phyloP scores from a whole-genome alignment of 2,329 filamentous ascomycete genomes.

The Trichophyton schoenleinii region DNA sequence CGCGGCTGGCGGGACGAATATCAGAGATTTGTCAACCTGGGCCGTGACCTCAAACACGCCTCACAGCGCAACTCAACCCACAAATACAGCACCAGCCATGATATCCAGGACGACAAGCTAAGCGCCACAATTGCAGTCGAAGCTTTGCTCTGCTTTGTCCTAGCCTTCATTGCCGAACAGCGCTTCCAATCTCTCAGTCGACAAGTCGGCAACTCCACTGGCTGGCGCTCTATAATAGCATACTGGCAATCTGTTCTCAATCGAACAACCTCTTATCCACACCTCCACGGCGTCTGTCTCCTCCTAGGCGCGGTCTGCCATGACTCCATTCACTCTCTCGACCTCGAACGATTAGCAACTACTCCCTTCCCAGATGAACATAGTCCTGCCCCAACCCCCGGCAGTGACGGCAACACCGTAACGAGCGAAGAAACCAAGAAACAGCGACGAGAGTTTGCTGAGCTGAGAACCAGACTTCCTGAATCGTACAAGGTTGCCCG shows the following conservation, averaged over 20 bases:
- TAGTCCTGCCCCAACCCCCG: slow-evolving; percentile 28
- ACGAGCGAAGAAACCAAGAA: slow-evolving; percentile 27
- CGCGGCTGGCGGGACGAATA: slow-evolving; percentile 34
- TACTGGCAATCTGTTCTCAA: slow-evolving; percentile 36
- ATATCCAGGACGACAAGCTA: slow-evolving; percentile 23
- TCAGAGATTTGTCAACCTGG: slow-evolving; percentile 31
- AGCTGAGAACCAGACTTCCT: slow-evolving; percentile 29
- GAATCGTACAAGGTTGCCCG: slow-evolving; percentile 32
- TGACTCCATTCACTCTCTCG: slow-evolving; percentile 33
- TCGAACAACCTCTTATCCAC: slow-evolving; percentile 27
- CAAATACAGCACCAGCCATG: slow-evolving; percentile 14
- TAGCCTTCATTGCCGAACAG: slow-evolving; percentile 35
- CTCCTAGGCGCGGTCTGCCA: slow-evolving; percentile 37
- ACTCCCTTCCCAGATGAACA: slow-evolving; percentile 29
- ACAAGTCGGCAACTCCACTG: slow-evolving; percentile 27
- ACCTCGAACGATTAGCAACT: slow-evolving; percentile 33
- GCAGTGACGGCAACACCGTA: slow-evolving; percentile 31
- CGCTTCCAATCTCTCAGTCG: slow-evolving; percentile 26
- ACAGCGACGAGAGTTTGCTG: slow-evolving; percentile 27
- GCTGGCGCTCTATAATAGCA: slow-evolving; percentile 37
- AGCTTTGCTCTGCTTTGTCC: slow-evolving; percentile 36
- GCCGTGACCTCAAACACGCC: slow-evolving; percentile 36
- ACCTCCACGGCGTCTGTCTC: slow-evolving; percentile 33
- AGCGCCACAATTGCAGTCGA: slow-evolving; percentile 32
- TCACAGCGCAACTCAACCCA: slow-evolving; percentile 25